A percentile compares a stretch with the other conserved stretches of the same genome.
These are phyloP conservation scores for Lithospermum erythrorhizon DNA, from an alignment of 257 asterid species.

Conservation along the genomic window DNA sequence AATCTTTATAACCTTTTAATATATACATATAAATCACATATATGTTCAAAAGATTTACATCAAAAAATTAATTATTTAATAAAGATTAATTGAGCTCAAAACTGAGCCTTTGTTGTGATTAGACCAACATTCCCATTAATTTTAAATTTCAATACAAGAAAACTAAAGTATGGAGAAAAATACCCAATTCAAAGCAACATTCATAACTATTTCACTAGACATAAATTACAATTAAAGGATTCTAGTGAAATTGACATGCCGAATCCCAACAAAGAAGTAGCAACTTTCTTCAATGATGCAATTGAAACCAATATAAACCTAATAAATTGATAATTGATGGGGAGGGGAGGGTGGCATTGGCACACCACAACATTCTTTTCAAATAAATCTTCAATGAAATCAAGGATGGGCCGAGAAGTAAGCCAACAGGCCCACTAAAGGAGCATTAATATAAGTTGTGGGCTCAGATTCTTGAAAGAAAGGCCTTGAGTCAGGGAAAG, in stretches of 20 bases:
- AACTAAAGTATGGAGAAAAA: too few relatives aligned
- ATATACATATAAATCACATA: too few relatives aligned
- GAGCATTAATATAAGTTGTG: constrained; percentile 80
- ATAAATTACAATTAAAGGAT: neutral
- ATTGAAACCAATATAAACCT: neutral
- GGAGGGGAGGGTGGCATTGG: constrained; percentile 59
- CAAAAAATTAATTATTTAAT: too few relatives aligned
- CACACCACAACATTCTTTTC: constrained; percentile 47
- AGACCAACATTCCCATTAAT: too few relatives aligned
- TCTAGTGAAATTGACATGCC: neutral
- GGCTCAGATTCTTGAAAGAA: constrained; percentile 74
- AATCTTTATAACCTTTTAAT: too few relatives aligned
- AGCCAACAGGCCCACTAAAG: constrained; percentile 64
- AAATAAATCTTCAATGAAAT: neutral
- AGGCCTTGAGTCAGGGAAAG: constrained; percentile 63
- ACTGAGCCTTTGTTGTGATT: too few relatives aligned
- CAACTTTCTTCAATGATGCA: neutral
- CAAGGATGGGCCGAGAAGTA: constrained; percentile 64
- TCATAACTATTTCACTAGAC: neutral
- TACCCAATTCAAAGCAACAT: neutral
- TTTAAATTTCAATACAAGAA: too few relatives aligned
- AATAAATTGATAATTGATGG: too few relatives aligned
- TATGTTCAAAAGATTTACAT: too few relatives aligned
- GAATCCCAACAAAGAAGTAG: neutral
- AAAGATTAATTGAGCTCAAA: too few relatives aligned